Base-by-base conservation (phyloP, 805 yeast genomes). In the Maudiozyma turicensis region DNA sequence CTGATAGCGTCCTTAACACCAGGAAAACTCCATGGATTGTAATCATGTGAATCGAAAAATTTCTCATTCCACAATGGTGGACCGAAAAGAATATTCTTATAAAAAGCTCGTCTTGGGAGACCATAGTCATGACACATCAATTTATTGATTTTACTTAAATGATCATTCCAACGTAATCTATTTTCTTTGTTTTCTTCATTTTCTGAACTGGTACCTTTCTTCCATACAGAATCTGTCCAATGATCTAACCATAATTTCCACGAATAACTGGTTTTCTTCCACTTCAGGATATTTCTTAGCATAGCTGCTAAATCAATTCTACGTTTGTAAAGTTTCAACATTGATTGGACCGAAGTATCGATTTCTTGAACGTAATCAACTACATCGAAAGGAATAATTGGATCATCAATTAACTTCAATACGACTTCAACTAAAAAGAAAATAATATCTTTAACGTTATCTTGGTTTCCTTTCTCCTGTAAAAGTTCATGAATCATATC, bases 141-240 rank as follows among this genome's bases (percentile, higher is more conserved):
- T 52, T 75, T 76, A 53, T 80, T 82, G 50, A 85, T 70, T 8
- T 67, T 58, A 6, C 75, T 65, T 57, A 86, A 65, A 51, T 78
- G 77, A 8, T 78, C 72, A 64, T 89, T 89, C 86, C 91, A 84
- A 49, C 76, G 77, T 82, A 85, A 77, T 56, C 97, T 72, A 52
- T 77, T 78, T 45, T 80, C 77, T 0, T 88, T 74, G 37, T 84
- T 66, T 47, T 81, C 60, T 2, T 84, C 75, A 1, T 93, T 86
- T 60, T 89, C 95, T 2, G 76, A 56, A 0, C 82, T 87, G 2
- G 74, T 65, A 40, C 72, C 74, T 20, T 71, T 69, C 13, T 64
- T 26, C 30, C 30, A 61, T 41, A 63, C 57, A 7, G 75, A 73
- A n/a, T 73, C 74, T 14, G 64, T 61, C 96, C 96, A 89, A 5